A percentile compares a stretch with the other conserved stretches of the same genome.
Evolutionary conservation across 495 filamentous ascomycete genomes (phyloP).

Genomic region (Xylaria scruposa): DNA sequence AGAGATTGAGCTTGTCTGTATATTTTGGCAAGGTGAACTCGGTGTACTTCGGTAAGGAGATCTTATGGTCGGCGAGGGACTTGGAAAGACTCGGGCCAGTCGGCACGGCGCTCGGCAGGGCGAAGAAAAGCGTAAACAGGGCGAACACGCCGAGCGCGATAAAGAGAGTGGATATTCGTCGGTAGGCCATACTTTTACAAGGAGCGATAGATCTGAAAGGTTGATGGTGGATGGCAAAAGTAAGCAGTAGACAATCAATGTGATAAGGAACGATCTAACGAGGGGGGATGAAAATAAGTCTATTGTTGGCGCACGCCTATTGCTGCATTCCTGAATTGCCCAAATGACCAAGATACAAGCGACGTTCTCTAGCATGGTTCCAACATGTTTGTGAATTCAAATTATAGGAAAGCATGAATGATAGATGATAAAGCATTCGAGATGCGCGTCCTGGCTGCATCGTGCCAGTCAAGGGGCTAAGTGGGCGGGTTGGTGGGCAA

Average conservation of each 20-base stretch:
- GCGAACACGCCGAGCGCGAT: constrained; percentile 51
- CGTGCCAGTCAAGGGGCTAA: not conserved
- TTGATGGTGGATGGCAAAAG: not conserved
- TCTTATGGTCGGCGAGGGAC: constrained; percentile 47
- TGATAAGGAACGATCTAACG: not conserved
- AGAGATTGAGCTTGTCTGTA: constrained; percentile 59
- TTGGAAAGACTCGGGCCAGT: constrained; percentile 45
- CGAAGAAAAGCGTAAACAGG: constrained; percentile 55
- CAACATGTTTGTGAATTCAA: not conserved
- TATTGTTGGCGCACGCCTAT: constrained; percentile 1
- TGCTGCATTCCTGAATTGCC: not conserved
- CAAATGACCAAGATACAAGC: not conserved
- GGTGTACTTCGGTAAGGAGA: constrained; percentile 52
- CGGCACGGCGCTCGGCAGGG: constrained; percentile 52
- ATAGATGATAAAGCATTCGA: not conserved
- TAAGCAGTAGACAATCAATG: not conserved
- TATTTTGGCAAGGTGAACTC: constrained; percentile 22
- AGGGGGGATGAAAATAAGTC: constrained; percentile 1
- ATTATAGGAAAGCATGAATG: not conserved
- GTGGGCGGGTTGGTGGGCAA: constrained; percentile 1
- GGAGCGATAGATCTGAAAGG: not conserved
- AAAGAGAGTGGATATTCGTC: constrained; percentile 54
- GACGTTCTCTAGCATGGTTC: constrained; percentile 2
- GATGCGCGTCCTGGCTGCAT: not conserved
- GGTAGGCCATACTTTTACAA: constrained; percentile 33